These are phyloP conservation scores for Cryptococcus floricola DNA, from an alignment of 1,284 basidiomycete genomes.

Conservation along the genomic window DNA sequence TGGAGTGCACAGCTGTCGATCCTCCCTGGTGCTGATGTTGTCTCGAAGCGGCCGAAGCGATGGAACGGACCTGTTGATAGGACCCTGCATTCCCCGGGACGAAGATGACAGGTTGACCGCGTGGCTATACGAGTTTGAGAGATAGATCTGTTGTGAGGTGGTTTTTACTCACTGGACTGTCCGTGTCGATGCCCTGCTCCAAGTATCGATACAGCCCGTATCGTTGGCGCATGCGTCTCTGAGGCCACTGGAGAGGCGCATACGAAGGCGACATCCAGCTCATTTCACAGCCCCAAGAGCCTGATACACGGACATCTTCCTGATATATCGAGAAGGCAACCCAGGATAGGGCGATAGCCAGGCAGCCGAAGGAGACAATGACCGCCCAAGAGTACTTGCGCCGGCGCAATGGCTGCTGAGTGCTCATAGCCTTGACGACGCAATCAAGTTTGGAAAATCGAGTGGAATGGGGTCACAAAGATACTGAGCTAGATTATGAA, in stretches of 20 bases:
- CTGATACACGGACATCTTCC: constrained; percentile 17
- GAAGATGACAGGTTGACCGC: constrained; percentile 80
- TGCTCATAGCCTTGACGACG: not conserved
- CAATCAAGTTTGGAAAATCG: not conserved
- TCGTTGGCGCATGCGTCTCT: constrained; percentile 55
- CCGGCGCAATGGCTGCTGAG: not conserved
- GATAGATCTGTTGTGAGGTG: not conserved
- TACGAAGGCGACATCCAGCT: constrained; percentile 96
- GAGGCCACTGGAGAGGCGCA: constrained; percentile 58
- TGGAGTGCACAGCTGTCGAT: constrained; percentile 15
- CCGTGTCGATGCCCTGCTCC: constrained; percentile 76
- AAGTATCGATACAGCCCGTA: constrained; percentile 89
- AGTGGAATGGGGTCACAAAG: no score
- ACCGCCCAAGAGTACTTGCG: not conserved
- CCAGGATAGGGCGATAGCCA: constrained; percentile 1
- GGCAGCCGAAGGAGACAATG: not conserved
- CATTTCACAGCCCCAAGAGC: constrained; percentile 71
- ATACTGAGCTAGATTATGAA: no score
- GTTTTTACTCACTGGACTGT: constrained; percentile 54
- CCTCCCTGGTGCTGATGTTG: constrained; percentile 64
- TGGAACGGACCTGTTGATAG: constrained; percentile 87
- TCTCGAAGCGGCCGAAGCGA: constrained; percentile 81
- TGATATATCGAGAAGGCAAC: constrained; percentile 5
- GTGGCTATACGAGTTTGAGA: constrained; percentile 44
- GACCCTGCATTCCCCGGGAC: constrained; percentile 97